These are phyloP conservation scores for Mycothermus thermophilus DNA, from an alignment of 495 filamentous ascomycete genomes.

Conservation along the genomic window DNA sequence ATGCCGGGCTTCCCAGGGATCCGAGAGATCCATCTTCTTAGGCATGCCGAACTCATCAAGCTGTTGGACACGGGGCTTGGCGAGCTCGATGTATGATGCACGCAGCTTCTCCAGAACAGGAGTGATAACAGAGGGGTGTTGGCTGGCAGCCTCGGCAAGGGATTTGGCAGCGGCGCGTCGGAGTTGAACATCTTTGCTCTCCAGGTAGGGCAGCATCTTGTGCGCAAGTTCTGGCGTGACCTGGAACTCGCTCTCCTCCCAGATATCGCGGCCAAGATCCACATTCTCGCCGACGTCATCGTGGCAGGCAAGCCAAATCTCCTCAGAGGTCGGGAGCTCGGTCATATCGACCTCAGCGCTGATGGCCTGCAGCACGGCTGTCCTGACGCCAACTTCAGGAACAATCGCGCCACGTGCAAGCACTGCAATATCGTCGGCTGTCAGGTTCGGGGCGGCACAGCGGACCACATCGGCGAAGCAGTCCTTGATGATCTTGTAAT, in stretches of 20 bases:
- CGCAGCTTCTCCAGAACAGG: slow-evolving; percentile 49
- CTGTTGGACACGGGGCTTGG: slow-evolving; percentile 65
- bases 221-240: slow-evolving; percentile 47
- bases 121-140: slow-evolving; percentile 32
- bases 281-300: slow-evolving; percentile 81
- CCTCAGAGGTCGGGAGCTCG: slow-evolving; percentile 68
- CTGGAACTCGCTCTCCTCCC: slow-evolving; percentile 83
- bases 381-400: slow-evolving; percentile 62
- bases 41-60: slow-evolving; percentile 90
- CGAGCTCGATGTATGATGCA: slow-evolving; percentile 55
- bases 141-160: slow-evolving; percentile 54
- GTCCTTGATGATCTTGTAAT: slow-evolving; percentile 90
- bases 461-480: slow-evolving; percentile 72
- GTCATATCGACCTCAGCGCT: slow-evolving; percentile 82
- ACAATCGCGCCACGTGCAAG: slow-evolving; percentile 65
- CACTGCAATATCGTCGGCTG: slow-evolving; percentile 48
- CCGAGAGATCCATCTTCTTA: slow-evolving; percentile 63
- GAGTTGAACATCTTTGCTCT: slow-evolving; percentile 62
- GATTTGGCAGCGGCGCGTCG: slow-evolving; percentile 72
- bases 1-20: slow-evolving; percentile 82
- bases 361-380: slow-evolving; percentile 80
- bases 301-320: slow-evolving; percentile 87
- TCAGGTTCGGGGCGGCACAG: slow-evolving; percentile 65
- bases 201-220: slow-evolving; percentile 61
- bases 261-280: slow-evolving; percentile 72